phyloP scores from a whole-genome alignment of 768 basidiomycete species.

The Podaxis pistillaris region DNA sequence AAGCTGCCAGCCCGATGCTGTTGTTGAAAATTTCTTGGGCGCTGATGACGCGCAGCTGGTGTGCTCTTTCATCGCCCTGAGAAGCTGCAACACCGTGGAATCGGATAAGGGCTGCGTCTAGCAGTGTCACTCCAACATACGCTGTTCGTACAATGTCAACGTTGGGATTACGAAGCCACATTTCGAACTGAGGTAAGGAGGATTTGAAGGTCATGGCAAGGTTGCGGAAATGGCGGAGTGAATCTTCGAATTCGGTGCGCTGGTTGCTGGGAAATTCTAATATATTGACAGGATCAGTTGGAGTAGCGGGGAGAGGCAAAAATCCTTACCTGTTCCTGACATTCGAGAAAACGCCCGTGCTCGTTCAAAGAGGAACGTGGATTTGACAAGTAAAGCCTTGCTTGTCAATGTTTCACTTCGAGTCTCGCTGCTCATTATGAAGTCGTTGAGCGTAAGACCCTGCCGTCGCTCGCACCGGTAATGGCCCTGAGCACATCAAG shows the following conservation, averaged over 20 bases:
- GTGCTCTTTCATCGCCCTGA: slow-evolving; percentile 6
- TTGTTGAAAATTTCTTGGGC: slow-evolving; percentile 12
- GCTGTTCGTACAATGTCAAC: slow-evolving; percentile 9
- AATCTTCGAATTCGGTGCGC: neutral
- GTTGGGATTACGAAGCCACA: slow-evolving; percentile 5
- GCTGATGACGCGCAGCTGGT: neutral
- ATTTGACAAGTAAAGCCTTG: slow-evolving; percentile 6
- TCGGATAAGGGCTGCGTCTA: slow-evolving; percentile 7
- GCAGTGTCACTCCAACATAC: slow-evolving; percentile 2
- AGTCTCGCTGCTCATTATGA: neutral
- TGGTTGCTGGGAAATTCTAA: slow-evolving; percentile 8
- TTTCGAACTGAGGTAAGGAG: slow-evolving; percentile 7
- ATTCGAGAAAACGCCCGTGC: neutral
- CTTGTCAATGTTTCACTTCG: neutral
- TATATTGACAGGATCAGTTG: neutral
- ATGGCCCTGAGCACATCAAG: neutral
- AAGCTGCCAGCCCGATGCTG: neutral
- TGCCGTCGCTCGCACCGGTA: slow-evolving; percentile 1
- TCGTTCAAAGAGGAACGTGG: slow-evolving; percentile 7
- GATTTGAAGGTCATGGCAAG: slow-evolving; percentile 9
- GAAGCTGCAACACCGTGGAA: neutral
- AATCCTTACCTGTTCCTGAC: neutral
- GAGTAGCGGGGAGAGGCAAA: neutral
- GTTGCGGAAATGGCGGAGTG: neutral
- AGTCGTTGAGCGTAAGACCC: neutral